Percentiles rank a stretch among this genome's conserved stretches.
Conservation (phyloP, 306 rosid genomes). For the Malus sylvestris region DNA sequence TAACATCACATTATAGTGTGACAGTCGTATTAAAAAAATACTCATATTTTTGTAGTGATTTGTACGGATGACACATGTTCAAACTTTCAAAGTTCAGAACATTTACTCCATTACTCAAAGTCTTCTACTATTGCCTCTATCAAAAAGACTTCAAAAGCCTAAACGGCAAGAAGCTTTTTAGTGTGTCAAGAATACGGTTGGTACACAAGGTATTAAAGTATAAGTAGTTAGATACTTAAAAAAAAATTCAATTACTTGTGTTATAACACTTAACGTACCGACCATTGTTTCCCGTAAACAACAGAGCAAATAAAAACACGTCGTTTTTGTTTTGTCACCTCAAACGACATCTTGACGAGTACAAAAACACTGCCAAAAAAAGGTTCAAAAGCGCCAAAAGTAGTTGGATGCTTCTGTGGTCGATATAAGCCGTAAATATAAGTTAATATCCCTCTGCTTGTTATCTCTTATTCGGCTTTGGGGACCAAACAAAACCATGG, state of each 20-base stretch:
- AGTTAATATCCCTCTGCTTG: background rate
- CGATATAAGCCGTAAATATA: background rate
- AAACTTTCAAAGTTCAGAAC: background rate
- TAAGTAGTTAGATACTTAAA: too few relatives aligned
- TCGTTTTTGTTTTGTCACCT: background rate
- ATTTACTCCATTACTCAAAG: background rate
- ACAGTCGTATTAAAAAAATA: too few relatives aligned
- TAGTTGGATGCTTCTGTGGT: background rate
- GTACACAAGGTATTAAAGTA: too few relatives aligned
- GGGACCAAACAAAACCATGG: conserved; percentile 37
- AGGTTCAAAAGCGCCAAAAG: background rate
- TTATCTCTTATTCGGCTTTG: background rate
- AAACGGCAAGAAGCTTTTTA: too few relatives aligned
- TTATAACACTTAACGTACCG: too few relatives aligned
- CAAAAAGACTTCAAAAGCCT: background rate
- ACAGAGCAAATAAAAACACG: background rate
- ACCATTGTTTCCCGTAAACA: fast-evolving
- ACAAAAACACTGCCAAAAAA: background rate
- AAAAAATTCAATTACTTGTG: too few relatives aligned
- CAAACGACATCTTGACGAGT: background rate
- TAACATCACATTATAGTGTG: background rate
- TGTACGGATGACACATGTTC: background rate
- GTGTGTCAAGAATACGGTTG: fast-evolving
- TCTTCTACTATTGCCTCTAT: background rate
- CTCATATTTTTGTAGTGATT: background rate